Percentiles rank a stretch among this genome's conserved stretches.
These are phyloP conservation scores for Prunus persica DNA, from an alignment of 306 rosid genomes.

Conservation along the genomic window DNA sequence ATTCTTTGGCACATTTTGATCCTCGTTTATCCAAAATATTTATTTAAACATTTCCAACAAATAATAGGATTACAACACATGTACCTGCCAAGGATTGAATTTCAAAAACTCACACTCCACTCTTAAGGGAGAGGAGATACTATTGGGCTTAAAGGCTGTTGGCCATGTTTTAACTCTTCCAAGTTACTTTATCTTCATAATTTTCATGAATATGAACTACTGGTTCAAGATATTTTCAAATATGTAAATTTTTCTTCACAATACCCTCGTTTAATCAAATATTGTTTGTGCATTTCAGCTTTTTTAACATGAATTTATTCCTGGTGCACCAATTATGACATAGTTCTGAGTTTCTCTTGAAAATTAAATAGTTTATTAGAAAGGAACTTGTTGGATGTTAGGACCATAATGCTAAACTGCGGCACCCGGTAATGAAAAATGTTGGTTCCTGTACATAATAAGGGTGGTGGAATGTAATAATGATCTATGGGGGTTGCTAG, in stretches of 20 bases:
- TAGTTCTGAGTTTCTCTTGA: neutral
- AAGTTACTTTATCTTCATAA: neutral
- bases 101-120: neutral
- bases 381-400: no score
- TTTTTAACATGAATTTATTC: neutral
- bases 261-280: neutral
- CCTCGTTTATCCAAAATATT: neutral
- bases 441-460: no score
- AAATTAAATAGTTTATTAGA: neutral
- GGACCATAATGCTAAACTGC: no score
- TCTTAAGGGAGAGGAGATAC: neutral
- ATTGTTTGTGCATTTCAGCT: slow-evolving; percentile 4
- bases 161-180: neutral
- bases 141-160: neutral
- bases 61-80: neutral
- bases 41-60: neutral
- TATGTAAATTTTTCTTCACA: neutral
- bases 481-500: neutral
- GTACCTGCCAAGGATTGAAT: neutral
- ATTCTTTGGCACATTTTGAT: neutral
- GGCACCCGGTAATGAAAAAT: no score
- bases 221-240: neutral
- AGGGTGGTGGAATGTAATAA: neutral
- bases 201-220: neutral
- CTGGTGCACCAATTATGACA: neutral